Evolutionary conservation across 1,284 basidiomycete genomes (phyloP).

Genomic region (Trametes sp.): DNA sequence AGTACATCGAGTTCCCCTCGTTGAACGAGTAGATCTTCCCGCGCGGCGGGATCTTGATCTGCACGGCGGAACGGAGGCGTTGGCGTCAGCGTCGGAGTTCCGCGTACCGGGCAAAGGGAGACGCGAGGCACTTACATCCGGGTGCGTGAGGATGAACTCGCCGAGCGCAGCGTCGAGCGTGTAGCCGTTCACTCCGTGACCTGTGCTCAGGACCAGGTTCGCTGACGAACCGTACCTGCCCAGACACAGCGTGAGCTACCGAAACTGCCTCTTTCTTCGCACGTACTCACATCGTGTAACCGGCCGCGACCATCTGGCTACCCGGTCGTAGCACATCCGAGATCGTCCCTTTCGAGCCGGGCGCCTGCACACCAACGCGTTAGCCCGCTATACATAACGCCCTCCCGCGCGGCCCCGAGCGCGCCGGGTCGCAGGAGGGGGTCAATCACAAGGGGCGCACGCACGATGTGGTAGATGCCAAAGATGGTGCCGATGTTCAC

Average conservation of each 20-base stretch:
- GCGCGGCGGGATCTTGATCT: constrained; percentile 92
- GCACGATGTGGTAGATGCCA: constrained; percentile 92
- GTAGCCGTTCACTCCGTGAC: constrained; percentile 97
- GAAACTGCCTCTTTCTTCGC: constrained; percentile 20
- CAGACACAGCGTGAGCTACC: neutral
- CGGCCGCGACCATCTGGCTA: constrained; percentile 97
- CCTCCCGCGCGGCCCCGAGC: neutral
- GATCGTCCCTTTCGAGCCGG: constrained; percentile 80
- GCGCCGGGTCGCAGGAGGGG: neutral
- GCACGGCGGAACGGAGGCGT: constrained; percentile 17
- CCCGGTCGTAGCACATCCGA: constrained; percentile 94
- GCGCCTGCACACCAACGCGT: constrained; percentile 53
- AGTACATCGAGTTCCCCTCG: constrained; percentile 97
- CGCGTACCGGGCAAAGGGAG: constrained; percentile 1
- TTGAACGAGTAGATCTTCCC: constrained; percentile 99
- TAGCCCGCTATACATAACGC: neutral
- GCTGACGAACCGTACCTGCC: constrained; percentile 98
- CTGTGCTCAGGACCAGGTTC: constrained; percentile 96
- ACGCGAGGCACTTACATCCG: constrained; percentile 67
- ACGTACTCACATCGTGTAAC: constrained; percentile 86
- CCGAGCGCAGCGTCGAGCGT: constrained; percentile 96
- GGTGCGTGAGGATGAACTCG: constrained; percentile 99
- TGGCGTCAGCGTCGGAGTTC: constrained; percentile 18
- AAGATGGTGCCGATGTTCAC: constrained; percentile 99
- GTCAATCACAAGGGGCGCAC: neutral